Conservation (phyloP, 495 filamentous ascomycete species). For the Aspergillus coremiiformis region DNA sequence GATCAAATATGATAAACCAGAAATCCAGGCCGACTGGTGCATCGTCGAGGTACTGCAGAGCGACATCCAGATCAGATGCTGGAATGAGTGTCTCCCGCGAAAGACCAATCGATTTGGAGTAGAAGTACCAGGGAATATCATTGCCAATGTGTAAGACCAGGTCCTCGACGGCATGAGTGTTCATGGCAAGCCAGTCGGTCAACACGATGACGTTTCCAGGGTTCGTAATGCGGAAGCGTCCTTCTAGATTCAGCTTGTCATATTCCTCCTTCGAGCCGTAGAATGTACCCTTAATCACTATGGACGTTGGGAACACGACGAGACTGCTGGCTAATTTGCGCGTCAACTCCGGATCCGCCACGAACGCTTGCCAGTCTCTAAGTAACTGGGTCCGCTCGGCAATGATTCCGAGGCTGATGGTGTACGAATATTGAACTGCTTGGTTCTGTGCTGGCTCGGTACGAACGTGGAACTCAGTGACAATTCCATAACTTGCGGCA, state of each 20-base stretch:
- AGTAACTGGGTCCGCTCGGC: conserved; percentile 25
- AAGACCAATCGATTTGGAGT: conserved; percentile 45
- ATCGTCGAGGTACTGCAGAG: conserved; percentile 39
- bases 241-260: conserved; percentile 23
- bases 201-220: conserved; percentile 31
- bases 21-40: conserved; percentile 37
- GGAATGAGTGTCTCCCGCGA: conserved; percentile 34
- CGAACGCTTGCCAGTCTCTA: conserved; percentile 32
- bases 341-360: conserved; percentile 39
- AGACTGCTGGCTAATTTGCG: conserved; percentile 43
- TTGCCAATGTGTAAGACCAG: conserved; percentile 19
- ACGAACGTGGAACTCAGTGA: conserved; percentile 42
- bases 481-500: conserved; percentile 36
- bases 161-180: conserved; percentile 44
- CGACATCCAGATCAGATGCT: conserved; percentile 25
- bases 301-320: conserved; percentile 20
- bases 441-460: conserved; percentile 29
- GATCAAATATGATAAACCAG: conserved; percentile 39
- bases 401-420: conserved; percentile 29
- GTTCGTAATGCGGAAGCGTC: conserved; percentile 23
- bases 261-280: conserved; percentile 37
- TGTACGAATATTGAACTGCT: conserved; percentile 32
- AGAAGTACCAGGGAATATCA: conserved; percentile 35
- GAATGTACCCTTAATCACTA: conserved; percentile 33
- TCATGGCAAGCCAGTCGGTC: conserved; percentile 49